These are phyloP conservation scores for Aureobasidium uvarum DNA, from an alignment of 2,329 filamentous ascomycete species.

Conservation along the genomic window DNA sequence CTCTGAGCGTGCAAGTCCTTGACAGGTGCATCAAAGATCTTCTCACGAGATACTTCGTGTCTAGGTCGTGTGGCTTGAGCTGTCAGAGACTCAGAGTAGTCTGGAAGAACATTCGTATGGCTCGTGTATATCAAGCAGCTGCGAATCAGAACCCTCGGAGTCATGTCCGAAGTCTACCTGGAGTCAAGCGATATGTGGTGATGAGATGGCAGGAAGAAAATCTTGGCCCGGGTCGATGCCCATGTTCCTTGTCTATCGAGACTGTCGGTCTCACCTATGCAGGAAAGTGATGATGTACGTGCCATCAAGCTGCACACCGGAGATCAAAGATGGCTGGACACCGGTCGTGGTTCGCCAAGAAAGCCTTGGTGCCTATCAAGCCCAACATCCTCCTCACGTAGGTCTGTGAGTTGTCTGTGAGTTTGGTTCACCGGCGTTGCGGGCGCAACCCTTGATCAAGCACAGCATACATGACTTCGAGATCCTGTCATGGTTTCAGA, in stretches of 20 bases:
- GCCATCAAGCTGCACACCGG: no score
- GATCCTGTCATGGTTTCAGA: neutral
- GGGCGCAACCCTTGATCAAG: neutral
- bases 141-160: neutral
- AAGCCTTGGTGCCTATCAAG: no score
- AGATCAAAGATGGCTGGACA: no score
- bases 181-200: neutral
- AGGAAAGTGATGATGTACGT: no score
- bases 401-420: neutral
- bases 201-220: neutral
- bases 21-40: neutral
- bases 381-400: no score
- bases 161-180: neutral
- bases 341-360: no score
- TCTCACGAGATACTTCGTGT: no score
- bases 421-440: neutral
- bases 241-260: neutral
- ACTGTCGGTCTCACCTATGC: neutral
- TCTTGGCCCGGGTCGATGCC: neutral
- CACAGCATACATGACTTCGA: neutral
- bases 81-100: no score
- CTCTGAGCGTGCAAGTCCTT: neutral
- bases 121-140: neutral
- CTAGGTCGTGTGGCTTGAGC: no score
- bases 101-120: neutral